Evolutionary conservation across 2,329 filamentous ascomycete species (phyloP), one percentile per base, ranked within the genome.

Genomic region (Neonectria hederae): DNA sequence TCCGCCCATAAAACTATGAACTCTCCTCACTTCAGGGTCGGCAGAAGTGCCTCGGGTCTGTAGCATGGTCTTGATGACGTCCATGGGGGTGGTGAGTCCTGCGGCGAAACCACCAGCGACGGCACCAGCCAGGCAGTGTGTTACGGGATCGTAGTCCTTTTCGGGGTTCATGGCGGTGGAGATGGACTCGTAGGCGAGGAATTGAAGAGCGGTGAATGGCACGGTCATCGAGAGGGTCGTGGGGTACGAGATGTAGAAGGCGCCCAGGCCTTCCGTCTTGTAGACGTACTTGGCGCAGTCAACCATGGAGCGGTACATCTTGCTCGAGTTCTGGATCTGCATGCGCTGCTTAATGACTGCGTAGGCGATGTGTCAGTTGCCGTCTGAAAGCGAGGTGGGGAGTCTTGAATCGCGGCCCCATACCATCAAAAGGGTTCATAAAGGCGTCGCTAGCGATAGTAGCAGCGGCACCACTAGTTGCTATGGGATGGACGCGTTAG

Each of bases 351-450:
- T 99, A 84, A 99, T 97, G 66, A 99, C 96, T 97, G 75, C 30
- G 42, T 21, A n/a, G 13, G 35, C 11, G 8, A 24, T 4, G n/a
- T 30, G 45, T 68, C 46, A 72, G 62, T 43, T 26, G n/a, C 43
- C 9, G 26, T 51, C n/a, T 21, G 48, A 21, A 21, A 40, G 40
- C 54, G 54, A 28, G 26, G 10, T 26, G 1, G 10, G 24, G 49
- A 48, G 24, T 19, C n/a, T n/a, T 19, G 17, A 19, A 14, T 32
- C 35, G 48, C 22, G 14, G n/a, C 11, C 14, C 77, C 88, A 75
- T 86, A 97, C 94, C 94, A 82, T 99, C 96, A 78, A 99, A 99
- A 22, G 96, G 96, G 77, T 98, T 99, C 96, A 99, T 99, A 70
- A 99, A 89, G 59, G 96, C 96, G 83, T 99, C 96, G 78, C 94